Percentiles rank a stretch among this genome's conserved stretches.
Evolutionary conservation across 768 basidiomycete genomes (phyloP).

Genomic region (Pleurotus giganteus): DNA sequence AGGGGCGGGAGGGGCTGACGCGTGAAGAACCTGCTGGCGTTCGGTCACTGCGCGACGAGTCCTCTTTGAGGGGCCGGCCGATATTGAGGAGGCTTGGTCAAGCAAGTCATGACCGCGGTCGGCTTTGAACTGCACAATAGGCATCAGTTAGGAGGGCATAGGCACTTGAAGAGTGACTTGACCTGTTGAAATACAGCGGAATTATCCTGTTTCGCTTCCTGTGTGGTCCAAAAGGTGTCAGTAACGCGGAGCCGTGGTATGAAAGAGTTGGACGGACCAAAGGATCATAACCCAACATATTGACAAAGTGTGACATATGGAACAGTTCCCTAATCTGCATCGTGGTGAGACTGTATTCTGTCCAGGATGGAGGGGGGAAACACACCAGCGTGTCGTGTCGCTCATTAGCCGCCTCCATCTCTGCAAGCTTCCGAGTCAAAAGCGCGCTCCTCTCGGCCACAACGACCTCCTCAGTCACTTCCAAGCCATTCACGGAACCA

Average conservation of each 20-base stretch:
- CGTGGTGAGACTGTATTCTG: slow-evolving; percentile 4
- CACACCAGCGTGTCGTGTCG: slow-evolving; percentile 75
- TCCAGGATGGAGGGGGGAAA: slow-evolving; percentile 17
- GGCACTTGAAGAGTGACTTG: slow-evolving; percentile 20
- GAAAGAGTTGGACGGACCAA: slow-evolving; percentile 39
- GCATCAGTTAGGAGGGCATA: slow-evolving; percentile 10
- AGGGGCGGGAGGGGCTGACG: slow-evolving; percentile 22
- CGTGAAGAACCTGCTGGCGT: slow-evolving; percentile 43
- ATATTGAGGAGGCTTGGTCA: slow-evolving; percentile 34
- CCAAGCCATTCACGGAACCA: slow-evolving; percentile 10
- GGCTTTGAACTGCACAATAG: slow-evolving; percentile 50
- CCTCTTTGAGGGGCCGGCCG: slow-evolving; percentile 45
- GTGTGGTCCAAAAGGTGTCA: slow-evolving; percentile 9
- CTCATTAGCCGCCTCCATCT: slow-evolving; percentile 58
- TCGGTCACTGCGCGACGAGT: slow-evolving; percentile 62
- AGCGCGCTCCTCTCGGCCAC: slow-evolving; percentile 40
- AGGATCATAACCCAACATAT: slow-evolving; percentile 77
- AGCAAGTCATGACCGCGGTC: slow-evolving; percentile 52
- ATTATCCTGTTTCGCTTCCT: slow-evolving; percentile 74
- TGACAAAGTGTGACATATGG: slow-evolving; percentile 81
- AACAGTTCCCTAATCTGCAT: slow-evolving; percentile 80
- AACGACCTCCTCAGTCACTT: slow-evolving; percentile 23
- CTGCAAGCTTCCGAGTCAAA: slow-evolving; percentile 56
- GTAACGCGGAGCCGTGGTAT: background rate
- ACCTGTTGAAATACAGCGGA: slow-evolving; percentile 76